Evolutionary conservation across 139 green algal genomes (phyloP).

Genomic region (Chlamydomonas sp.): DNA sequence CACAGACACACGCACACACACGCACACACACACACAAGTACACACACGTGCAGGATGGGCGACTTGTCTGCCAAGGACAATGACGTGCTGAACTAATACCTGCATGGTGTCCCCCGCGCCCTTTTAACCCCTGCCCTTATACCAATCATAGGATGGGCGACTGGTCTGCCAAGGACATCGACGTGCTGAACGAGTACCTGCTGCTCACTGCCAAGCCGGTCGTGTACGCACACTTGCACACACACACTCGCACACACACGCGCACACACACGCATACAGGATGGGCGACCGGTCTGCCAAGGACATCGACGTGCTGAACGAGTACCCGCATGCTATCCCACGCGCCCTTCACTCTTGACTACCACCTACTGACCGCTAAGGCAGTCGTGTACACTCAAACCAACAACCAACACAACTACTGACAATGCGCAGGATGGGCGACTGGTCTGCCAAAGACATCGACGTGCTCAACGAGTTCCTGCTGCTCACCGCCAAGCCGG

Average conservation of each 20-base stretch:
- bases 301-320: conserved; percentile 84
- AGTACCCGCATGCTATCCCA: too few species aligned
- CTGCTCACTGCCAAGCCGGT: conserved; percentile 76
- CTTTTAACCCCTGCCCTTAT: background rate
- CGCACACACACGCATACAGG: too few species aligned
- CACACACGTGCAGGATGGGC: conserved; percentile 63
- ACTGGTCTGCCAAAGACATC: conserved; percentile 73
- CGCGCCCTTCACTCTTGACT: too few species aligned
- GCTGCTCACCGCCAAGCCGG: conserved; percentile 85
- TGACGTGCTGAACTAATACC: conserved; percentile 75
- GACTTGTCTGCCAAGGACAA: conserved; percentile 75
- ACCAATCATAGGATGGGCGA: conserved; percentile 68
- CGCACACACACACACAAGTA: too few species aligned
- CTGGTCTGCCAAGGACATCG: conserved; percentile 72
- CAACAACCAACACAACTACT: too few species aligned
- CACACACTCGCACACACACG: too few species aligned
- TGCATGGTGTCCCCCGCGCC: too few species aligned
- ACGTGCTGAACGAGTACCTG: conserved; percentile 69
- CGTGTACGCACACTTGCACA: too few species aligned
- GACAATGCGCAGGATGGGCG: conserved; percentile 53
- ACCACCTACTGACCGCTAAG: conserved; percentile 88
- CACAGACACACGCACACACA: too few species aligned
- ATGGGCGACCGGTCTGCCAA: conserved; percentile 72
- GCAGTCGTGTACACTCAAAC: conserved; percentile 40
- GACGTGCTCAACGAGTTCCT: conserved; percentile 76